Evolutionary conservation across 257 asterid genomes (phyloP), one percentile per base, ranked within the genome.

Genomic region (Leptodermis oblonga): DNA sequence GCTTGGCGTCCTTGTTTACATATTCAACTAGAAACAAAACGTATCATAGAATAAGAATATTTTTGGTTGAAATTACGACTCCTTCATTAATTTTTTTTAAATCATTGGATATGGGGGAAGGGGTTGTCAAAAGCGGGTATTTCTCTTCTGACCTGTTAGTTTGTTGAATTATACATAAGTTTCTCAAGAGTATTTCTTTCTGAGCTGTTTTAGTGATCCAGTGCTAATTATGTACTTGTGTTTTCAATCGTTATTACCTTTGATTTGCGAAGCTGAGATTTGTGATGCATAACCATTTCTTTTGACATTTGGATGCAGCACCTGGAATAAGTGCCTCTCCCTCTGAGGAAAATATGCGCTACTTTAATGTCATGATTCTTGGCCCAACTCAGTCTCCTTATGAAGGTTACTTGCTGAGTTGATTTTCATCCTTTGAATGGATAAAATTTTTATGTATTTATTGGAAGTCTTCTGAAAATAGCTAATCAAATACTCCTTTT

Each of bases 241-340:
- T 37, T 52, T 53, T 26, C 23, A 20, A 52, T 53, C 4, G 13
- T 26, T 0, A 5, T 52, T 6, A 8, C 4, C 23, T 49, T 67
- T 59, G 20, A 26, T 49, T 8, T 34, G 1, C 2, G 8, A 43
- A 31, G 43, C 17, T 10, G 43, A 30, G 31, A 10, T 55, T 11
- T 20, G 61, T 41, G 51, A 65, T 65, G 39, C 14, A 15, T 45
- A 48, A 28, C 25, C 4, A n/a, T 26, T 60, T 10, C 12, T 61
- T 74, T 61, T 73, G 69, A 34, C 73, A 65, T 45, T 31, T 84
- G 73, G 63, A 3, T 89, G 83, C 95, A 94, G 99, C 99, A 5
- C 99, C 99, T 1, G 99, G 99, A 77, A 91, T 94, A 84, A 94
- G 99, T 78, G 99, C 99, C 10, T 94, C 99, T 53, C 98, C 99